These are phyloP conservation scores for Sequoia sempervirens DNA, from an alignment of 75 land plant genomes.

Conservation along the genomic window DNA sequence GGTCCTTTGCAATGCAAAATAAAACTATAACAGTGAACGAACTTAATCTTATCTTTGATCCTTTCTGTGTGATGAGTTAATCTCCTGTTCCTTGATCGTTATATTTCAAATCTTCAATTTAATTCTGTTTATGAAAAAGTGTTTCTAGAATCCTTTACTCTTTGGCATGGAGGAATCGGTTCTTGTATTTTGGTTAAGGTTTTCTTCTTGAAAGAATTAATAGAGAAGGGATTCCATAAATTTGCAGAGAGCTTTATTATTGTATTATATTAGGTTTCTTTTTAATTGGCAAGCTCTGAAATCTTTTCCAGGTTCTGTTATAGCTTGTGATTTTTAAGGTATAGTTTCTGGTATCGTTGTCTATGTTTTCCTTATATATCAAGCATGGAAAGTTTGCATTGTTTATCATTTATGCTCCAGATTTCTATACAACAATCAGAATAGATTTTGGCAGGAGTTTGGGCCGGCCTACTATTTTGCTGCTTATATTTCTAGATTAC, in stretches of 20 bases:
- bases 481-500: background rate
- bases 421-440: background rate
- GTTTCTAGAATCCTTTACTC: background rate
- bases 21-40: background rate
- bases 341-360: background rate
- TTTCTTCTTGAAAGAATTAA: background rate
- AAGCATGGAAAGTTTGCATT: background rate
- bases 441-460: background rate
- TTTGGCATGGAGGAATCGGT: background rate
- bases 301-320: background rate
- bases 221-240: background rate
- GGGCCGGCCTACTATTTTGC: background rate
- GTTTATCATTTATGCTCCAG: background rate
- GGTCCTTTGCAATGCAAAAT: background rate
- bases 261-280: background rate
- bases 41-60: background rate
- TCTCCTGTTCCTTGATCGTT: background rate
- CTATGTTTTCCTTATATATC: background rate
- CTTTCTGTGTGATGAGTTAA: background rate
- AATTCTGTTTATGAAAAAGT: background rate
- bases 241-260: background rate
- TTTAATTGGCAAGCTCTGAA: background rate
- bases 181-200: background rate
- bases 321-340: background rate
- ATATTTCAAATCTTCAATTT: background rate